These are phyloP conservation scores for Pseudocercospora pini-densiflorae DNA, from an alignment of 2,329 filamentous ascomycete genomes.

Conservation along the genomic window DNA sequence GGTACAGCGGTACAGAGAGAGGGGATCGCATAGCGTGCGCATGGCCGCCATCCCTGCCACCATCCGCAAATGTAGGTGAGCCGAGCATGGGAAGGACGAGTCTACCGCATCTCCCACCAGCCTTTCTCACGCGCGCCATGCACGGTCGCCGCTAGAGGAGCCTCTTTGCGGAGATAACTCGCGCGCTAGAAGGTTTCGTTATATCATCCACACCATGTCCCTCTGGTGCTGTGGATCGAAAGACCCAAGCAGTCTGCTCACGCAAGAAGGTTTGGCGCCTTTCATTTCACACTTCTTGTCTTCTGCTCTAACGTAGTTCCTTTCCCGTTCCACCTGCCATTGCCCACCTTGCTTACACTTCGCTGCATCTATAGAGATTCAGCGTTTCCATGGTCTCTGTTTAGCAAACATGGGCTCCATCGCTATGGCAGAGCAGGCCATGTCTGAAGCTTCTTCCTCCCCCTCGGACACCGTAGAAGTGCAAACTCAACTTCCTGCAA, in stretches of 20 bases:
- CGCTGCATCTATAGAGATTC: conserved; percentile 11
- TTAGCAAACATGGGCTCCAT: conserved; percentile 29
- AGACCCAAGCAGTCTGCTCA: conserved; percentile 17
- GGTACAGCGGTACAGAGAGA: conserved; percentile 5
- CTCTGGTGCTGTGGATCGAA: conserved; percentile 26
- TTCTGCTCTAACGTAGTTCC: conserved; percentile 17
- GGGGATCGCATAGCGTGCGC: background rate
- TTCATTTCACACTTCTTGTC: conserved; percentile 19
- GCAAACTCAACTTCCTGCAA: conserved; percentile 22
- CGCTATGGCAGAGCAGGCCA: conserved; percentile 26
- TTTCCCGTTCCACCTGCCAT: conserved; percentile 15
- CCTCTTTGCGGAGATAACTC: conserved; percentile 28
- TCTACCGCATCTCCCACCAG: conserved; percentile 2
- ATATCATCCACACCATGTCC: conserved; percentile 27
- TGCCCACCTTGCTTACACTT: conserved; percentile 15
- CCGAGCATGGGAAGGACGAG: conserved; percentile 4
- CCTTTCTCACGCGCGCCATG: background rate
- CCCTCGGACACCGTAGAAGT: conserved; percentile 34
- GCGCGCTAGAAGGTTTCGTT: conserved; percentile 24
- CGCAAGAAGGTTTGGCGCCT: conserved; percentile 24
- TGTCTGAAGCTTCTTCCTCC: conserved; percentile 38
- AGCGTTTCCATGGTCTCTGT: conserved; percentile 8
- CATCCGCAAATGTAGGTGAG: conserved; percentile 7
- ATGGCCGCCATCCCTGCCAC: conserved; percentile 2
- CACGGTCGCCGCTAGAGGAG: conserved; percentile 9